These are phyloP conservation scores for Raffaelea ambrosiae DNA, from an alignment of 2,329 filamentous ascomycete species.

Conservation along the genomic window DNA sequence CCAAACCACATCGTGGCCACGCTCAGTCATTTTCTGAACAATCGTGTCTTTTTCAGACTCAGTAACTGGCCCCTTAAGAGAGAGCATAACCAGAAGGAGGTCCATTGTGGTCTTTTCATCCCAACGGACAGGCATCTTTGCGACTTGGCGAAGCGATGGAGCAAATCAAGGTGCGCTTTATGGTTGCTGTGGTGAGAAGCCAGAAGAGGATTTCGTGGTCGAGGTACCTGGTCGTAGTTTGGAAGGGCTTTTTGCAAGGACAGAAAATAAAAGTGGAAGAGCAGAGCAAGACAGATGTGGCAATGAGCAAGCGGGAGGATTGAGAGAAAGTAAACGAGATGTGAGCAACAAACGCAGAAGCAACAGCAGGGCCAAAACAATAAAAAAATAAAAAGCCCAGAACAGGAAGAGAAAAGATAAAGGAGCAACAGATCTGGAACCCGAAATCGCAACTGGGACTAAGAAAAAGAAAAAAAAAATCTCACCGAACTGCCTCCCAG, in stretches of 20 bases:
- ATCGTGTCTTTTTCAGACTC: constrained; percentile 17
- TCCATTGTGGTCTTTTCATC: constrained; percentile 18
- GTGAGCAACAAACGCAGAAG: background rate
- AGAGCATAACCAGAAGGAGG: constrained; percentile 19
- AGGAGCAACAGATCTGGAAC: no score
- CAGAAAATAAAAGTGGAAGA: background rate
- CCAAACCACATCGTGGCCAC: constrained; percentile 21
- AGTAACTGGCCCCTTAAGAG: constrained; percentile 11
- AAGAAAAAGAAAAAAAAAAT: constrained; percentile 7
- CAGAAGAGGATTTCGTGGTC: no score
- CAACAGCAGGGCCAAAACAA: constrained; percentile 1
- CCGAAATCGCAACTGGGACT: no score
- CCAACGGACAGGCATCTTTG: constrained; percentile 20
- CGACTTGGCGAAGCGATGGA: background rate
- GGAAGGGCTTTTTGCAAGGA: no score
- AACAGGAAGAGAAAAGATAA: background rate
- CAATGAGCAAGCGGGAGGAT: no score
- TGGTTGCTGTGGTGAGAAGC: no score
- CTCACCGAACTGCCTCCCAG: constrained; percentile 38
- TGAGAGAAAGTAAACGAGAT: background rate
- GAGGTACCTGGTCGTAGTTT: no score
- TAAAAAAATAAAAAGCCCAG: constrained; percentile 4
- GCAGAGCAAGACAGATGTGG: background rate
- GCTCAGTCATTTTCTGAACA: constrained; percentile 13
- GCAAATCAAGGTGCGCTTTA: no score